Base-by-base conservation (phyloP, 176 grass and related monocot species). In the Poa pratensis region DNA sequence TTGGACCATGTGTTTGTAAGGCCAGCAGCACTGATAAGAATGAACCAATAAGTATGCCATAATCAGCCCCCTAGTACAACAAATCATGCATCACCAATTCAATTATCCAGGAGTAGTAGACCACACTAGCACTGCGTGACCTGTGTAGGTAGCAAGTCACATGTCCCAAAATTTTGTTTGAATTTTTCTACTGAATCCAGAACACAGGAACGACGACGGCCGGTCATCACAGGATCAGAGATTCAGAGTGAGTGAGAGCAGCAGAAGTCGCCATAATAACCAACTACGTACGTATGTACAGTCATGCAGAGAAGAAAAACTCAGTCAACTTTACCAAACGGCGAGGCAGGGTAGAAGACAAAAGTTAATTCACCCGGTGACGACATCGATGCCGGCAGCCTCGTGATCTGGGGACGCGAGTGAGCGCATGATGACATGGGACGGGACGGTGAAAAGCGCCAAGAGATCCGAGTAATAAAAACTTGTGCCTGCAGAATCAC, bases 401-500 rank as follows among this genome's bases (percentile, higher is more conserved):
- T 35, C 32, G 79, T 78, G 88, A 46, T 30, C 22, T 9, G 64
- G 63, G 7, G 23, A 65, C 22, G 79, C 45, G 55, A 18, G 84
- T 34, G 66, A 75, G 84, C 58, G 84, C 80, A 80, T 80, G 58
- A 87, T 87, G 85, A 90, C 76, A 80, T 83, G 67, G 73, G 80
- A 50, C 67, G 69, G 50, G 46, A 22, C 17, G 76, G 76, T 80
- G 85, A 69, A 87, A 90, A 83, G 80, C 27, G 57, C 75, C 75
- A 28, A 50, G 79, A 43, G 60, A 73, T 70, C 45, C 12, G 15
- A 76, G 79, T 66, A 72, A 75, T 74, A 71, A 82, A 71, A 37
- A 63, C 73, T 1, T 72, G 13, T n/a, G 83, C 51, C 5, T 7
- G 62, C 63, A 66, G 63, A 45, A 43, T 13, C 19, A 43, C 83